These are phyloP conservation scores for Tillandsia fasciculata DNA, from an alignment of 176 grass and related monocot genomes.

Conservation along the genomic window DNA sequence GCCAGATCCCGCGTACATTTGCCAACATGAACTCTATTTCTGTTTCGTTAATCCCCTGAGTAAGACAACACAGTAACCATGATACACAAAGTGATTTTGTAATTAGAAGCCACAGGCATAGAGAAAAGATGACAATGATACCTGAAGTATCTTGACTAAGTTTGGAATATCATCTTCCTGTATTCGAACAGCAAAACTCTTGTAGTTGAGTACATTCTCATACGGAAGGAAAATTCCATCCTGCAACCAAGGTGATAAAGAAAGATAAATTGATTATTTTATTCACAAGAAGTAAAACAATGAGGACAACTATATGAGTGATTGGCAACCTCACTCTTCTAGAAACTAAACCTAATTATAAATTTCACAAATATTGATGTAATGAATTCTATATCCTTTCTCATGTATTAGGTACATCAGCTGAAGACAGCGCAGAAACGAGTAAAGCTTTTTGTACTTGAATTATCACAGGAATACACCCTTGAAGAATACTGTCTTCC, in stretches of 20 bases:
- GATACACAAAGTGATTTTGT: not conserved
- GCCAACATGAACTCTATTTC: constrained; percentile 80
- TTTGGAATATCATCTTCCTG: constrained; percentile 81
- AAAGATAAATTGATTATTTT: not conserved
- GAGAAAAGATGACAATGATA: constrained; percentile 13
- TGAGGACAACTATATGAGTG: not conserved
- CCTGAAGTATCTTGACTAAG: constrained; percentile 58
- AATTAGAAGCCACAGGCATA: constrained; percentile 1
- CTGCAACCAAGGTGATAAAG: constrained; percentile 36
- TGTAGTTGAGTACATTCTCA: constrained; percentile 81
- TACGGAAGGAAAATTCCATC: constrained; percentile 89
- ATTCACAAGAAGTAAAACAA: not conserved
- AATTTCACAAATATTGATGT: not conserved
- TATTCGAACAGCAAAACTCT: constrained; percentile 71
- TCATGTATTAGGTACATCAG: not conserved
- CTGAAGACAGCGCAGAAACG: not conserved
- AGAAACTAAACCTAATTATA: not conserved
- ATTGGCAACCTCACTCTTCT: not conserved
- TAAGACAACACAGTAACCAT: constrained; percentile 7
- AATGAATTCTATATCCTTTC: not conserved
- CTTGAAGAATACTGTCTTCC: constrained; percentile 89
- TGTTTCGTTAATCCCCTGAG: constrained; percentile 61
- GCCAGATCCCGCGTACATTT: constrained; percentile 74
- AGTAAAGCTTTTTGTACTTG: constrained; percentile 45
- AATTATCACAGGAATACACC: constrained; percentile 96